Conservation (phyloP, 805 yeast species). For the Candida koratica region DNA sequence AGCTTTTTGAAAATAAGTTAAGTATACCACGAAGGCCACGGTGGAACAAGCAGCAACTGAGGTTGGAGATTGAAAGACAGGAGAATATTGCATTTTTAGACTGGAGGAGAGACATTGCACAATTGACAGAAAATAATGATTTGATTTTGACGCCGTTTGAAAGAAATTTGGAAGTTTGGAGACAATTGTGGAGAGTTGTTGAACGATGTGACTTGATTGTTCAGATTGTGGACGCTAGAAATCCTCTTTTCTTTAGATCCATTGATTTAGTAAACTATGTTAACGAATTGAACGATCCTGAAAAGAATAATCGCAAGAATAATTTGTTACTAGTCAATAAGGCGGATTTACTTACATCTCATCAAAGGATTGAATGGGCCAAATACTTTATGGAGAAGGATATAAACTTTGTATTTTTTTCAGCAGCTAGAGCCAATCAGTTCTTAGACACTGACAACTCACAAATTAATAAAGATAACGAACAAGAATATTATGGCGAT, state of each 20-base stretch:
- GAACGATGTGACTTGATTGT: conserved; percentile 93
- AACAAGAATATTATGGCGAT: conserved; percentile 21
- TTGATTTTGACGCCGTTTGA: conserved; percentile 92
- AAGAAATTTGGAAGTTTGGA: conserved; percentile 96
- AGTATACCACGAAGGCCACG: conserved; percentile 91
- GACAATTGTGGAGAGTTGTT: conserved; percentile 96
- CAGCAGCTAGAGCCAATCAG: conserved; percentile 83
- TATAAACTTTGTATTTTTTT: conserved; percentile 87
- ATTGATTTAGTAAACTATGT: conserved; percentile 84
- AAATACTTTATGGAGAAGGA: conserved; percentile 62
- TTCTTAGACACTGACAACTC: conserved; percentile 47
- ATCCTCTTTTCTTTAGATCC: conserved; percentile 86
- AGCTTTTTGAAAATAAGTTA: conserved; percentile 62
- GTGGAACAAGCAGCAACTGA: conserved; percentile 74
- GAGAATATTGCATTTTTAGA: conserved; percentile 89
- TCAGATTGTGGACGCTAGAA: conserved; percentile 96
- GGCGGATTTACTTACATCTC: conserved; percentile 77
- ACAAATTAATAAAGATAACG: conserved; percentile 12
- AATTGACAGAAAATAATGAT: conserved; percentile 78
- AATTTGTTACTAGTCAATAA: conserved; percentile 86
- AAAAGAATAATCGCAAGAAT: conserved; percentile 48
- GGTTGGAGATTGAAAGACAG: conserved; percentile 71
- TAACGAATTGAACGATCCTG: conserved; percentile 59
- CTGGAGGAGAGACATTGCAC: conserved; percentile 91
- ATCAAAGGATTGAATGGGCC: conserved; percentile 86